A percentile compares a stretch with the other conserved stretches of the same genome.
phyloP scores from a whole-genome alignment of 192 early-diverging fungal species.

The Spinellus fusiger region DNA sequence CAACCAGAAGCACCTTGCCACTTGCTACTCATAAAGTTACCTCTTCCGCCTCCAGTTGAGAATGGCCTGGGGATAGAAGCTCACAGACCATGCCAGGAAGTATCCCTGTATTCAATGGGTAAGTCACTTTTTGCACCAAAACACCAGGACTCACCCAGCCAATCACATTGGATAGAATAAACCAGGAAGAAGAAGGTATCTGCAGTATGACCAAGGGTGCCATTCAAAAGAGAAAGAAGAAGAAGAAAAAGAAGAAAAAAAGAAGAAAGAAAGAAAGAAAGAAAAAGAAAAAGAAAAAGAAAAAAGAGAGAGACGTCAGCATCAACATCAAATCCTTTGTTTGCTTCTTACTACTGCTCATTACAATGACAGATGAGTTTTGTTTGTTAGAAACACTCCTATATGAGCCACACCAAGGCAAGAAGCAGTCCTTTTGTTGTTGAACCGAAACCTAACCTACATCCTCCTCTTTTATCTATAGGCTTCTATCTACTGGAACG shows the following conservation, averaged over 20 bases:
- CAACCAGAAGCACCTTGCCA: too few species aligned
- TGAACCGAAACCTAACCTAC: not conserved
- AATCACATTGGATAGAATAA: slow-evolving; percentile 9
- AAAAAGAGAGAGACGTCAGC: not conserved
- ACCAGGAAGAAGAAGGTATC: not conserved
- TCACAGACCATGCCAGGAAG: slow-evolving; percentile 81
- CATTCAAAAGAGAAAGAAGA: not conserved
- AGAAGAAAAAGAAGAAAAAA: not conserved
- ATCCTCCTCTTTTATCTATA: not conserved
- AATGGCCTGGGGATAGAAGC: slow-evolving; percentile 83
- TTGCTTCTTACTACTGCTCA: not conserved
- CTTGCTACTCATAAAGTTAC: slow-evolving; percentile 12
- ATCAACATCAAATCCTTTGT: not conserved
- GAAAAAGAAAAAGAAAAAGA: not conserved
- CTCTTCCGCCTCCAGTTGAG: slow-evolving; percentile 73
- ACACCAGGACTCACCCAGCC: slow-evolving; percentile 17
- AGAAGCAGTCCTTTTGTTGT: not conserved
- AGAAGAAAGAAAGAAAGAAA: not conserved
- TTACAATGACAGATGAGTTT: slow-evolving; percentile 5
- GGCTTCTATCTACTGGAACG: slow-evolving; percentile 1
- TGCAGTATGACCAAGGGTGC: not conserved
- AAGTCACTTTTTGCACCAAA: not conserved
- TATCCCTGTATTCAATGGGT: slow-evolving; percentile 46
- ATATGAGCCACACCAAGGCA: slow-evolving; percentile 15
- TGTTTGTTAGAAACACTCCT: slow-evolving; percentile 17